phyloP scores from a whole-genome alignment of 257 asterid species.

The Fraxinus pennsylvanica region DNA sequence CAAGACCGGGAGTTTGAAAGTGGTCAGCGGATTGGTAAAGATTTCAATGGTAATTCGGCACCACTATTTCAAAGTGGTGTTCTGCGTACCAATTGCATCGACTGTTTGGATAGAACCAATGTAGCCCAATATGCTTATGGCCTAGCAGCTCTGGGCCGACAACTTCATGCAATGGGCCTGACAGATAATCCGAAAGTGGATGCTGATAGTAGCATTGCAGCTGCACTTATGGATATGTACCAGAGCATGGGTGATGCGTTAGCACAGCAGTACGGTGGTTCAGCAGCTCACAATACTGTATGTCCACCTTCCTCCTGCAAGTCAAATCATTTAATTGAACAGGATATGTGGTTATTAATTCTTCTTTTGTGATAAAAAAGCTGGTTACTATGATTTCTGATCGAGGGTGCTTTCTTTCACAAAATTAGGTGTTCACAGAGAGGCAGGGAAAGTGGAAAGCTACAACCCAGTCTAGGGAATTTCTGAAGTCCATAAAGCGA shows the following conservation, averaged over 20 bases:
- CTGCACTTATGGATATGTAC: constrained; percentile 99
- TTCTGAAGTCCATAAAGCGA: constrained; percentile 92
- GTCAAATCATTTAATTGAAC: constrained; percentile 12
- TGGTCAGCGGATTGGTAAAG: constrained; percentile 44
- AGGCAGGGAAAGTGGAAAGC: constrained; percentile 99
- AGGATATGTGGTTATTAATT: constrained; percentile 1
- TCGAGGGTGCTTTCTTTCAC: constrained; percentile 24
- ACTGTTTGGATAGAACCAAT: constrained; percentile 95
- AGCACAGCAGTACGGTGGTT: constrained; percentile 99
- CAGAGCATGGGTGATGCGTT: constrained; percentile 99
- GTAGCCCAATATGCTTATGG: constrained; percentile 99
- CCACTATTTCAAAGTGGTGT: constrained; percentile 91
- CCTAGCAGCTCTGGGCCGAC: constrained; percentile 92
- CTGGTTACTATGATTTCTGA: constrained; percentile 2
- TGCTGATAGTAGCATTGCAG: constrained; percentile 95
- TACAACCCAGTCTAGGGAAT: constrained; percentile 95
- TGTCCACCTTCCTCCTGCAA: constrained; percentile 21
- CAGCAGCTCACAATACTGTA: constrained; percentile 97
- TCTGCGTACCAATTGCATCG: constrained; percentile 97
- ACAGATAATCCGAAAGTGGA: constrained; percentile 86
- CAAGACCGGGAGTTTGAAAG: constrained; percentile 63
- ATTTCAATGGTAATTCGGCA: constrained; percentile 36
- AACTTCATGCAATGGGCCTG: constrained; percentile 87
- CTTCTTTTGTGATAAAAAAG: not conserved
- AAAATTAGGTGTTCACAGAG: constrained; percentile 80